phyloP scores from a whole-genome alignment of 768 basidiomycete genomes.

The Chalciporus chontae region DNA sequence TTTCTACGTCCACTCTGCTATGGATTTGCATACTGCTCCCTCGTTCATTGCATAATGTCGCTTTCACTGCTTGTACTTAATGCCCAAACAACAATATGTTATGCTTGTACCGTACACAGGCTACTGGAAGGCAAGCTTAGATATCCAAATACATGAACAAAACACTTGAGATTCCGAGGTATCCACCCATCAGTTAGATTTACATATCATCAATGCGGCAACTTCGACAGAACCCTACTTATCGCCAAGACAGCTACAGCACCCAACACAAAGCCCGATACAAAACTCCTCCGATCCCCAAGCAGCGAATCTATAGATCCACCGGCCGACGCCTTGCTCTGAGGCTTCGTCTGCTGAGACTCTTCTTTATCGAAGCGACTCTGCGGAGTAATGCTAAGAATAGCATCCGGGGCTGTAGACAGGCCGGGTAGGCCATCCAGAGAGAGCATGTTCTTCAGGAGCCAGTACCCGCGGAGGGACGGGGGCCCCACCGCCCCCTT shows the following conservation, averaged over 20 bases:
- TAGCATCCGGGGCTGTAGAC: slow-evolving; percentile 22
- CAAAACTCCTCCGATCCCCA: slow-evolving; percentile 10
- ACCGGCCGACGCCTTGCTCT: not conserved
- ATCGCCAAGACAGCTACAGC: slow-evolving; percentile 8
- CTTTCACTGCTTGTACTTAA: slow-evolving; percentile 22
- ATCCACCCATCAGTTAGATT: too few relatives aligned
- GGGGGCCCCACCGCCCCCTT: slow-evolving; percentile 9
- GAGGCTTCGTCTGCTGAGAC: slow-evolving; percentile 9
- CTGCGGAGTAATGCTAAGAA: slow-evolving; percentile 7
- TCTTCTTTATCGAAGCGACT: slow-evolving; percentile 17
- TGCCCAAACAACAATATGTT: slow-evolving; percentile 16
- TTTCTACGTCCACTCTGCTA: slow-evolving; percentile 17
- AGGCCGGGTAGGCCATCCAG: slow-evolving; percentile 58
- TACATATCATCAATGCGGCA: not conserved
- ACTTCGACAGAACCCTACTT: slow-evolving; percentile 5
- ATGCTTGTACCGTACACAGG: slow-evolving; percentile 30
- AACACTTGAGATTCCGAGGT: too few relatives aligned
- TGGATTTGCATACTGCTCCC: slow-evolving; percentile 26
- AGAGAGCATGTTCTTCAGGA: slow-evolving; percentile 42
- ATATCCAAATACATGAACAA: not conserved
- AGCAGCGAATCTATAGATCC: not conserved
- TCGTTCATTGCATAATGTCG: slow-evolving; percentile 17
- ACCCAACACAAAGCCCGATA: slow-evolving; percentile 18
- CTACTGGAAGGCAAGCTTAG: slow-evolving; percentile 4
- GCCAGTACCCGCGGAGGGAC: slow-evolving; percentile 56